Percentiles rank a stretch among this genome's conserved stretches.
Conservation (phyloP, 106 monocot genomes). For the Acorus calamus region DNA sequence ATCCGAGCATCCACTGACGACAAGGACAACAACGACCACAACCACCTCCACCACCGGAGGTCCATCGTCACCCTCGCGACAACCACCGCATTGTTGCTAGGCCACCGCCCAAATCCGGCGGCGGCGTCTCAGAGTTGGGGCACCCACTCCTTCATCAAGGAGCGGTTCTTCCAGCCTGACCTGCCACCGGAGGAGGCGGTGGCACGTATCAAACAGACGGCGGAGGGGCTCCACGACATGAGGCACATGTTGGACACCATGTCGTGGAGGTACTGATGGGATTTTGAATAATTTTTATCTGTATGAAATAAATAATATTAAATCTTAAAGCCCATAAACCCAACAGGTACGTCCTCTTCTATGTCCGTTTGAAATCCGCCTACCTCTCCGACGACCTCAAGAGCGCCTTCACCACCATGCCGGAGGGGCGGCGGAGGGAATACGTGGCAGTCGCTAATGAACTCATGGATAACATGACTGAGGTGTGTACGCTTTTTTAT, state of each 20-base stretch:
- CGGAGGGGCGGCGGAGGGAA: slow-evolving; percentile 30
- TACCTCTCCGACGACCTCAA: slow-evolving; percentile 79
- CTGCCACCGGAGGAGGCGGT: slow-evolving; percentile 68
- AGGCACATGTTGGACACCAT: slow-evolving; percentile 82
- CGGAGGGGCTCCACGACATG: slow-evolving; percentile 61
- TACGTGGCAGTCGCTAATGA: slow-evolving; percentile 64
- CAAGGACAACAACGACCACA: not conserved
- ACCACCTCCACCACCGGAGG: too few species aligned
- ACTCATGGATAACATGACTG: slow-evolving; percentile 70
- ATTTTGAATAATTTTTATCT: too few species aligned
- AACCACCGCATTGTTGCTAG: slow-evolving; percentile 7
- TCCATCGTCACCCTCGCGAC: not conserved
- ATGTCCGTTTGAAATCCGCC: slow-evolving; percentile 53
- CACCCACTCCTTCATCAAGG: slow-evolving; percentile 54
- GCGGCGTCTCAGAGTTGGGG: slow-evolving; percentile 43
- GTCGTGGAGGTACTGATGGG: slow-evolving; percentile 40
- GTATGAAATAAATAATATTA: too few species aligned
- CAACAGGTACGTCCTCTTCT: slow-evolving; percentile 48
- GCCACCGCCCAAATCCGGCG: not conserved
- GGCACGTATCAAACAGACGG: slow-evolving; percentile 71
- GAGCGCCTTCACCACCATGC: slow-evolving; percentile 56
- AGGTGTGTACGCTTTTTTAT: slow-evolving; percentile 20
- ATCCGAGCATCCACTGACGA: not conserved
- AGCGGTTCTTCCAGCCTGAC: slow-evolving; percentile 66
- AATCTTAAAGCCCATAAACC: too few species aligned